These are phyloP conservation scores for Geotrichum fermentans DNA, from an alignment of 1,139 yeast species.

Conservation along the genomic window DNA sequence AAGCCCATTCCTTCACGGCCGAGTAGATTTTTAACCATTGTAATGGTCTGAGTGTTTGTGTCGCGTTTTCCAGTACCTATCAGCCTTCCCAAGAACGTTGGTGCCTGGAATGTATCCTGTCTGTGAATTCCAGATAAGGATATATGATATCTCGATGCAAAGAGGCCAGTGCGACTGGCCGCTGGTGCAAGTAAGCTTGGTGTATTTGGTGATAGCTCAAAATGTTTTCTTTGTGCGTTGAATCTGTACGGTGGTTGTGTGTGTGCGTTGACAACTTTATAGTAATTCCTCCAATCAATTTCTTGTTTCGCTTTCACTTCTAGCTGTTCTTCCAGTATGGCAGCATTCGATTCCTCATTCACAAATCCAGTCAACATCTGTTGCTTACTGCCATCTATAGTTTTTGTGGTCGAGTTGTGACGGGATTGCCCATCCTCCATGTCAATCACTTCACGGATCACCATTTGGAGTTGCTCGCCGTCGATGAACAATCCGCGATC, in stretches of 20 bases:
- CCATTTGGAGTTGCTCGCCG: constrained; percentile 59
- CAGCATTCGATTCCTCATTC: background rate
- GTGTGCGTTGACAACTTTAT: constrained; percentile 58
- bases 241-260: constrained; percentile 64
- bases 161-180: constrained; percentile 35
- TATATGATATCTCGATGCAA: constrained; percentile 52
- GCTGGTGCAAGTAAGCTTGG: constrained; percentile 36
- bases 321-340: background rate
- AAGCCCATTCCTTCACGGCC: constrained; percentile 81
- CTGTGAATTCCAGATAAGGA: constrained; percentile 67
- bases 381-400: background rate
- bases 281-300: constrained; percentile 65
- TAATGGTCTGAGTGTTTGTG: constrained; percentile 49
- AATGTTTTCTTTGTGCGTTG: constrained; percentile 62
- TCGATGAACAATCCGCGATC: constrained; percentile 83
- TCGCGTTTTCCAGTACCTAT: constrained; percentile 21
- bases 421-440: constrained; percentile 15
- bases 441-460: constrained; percentile 50
- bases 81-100: constrained; percentile 32
- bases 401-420: background rate
- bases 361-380: background rate
- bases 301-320: background rate
- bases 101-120: constrained; percentile 63
- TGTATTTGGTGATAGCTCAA: constrained; percentile 38
- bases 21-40: constrained; percentile 72